phyloP scores from a whole-genome alignment of 2,329 filamentous ascomycete genomes.

The Neospermospora avenae region DNA sequence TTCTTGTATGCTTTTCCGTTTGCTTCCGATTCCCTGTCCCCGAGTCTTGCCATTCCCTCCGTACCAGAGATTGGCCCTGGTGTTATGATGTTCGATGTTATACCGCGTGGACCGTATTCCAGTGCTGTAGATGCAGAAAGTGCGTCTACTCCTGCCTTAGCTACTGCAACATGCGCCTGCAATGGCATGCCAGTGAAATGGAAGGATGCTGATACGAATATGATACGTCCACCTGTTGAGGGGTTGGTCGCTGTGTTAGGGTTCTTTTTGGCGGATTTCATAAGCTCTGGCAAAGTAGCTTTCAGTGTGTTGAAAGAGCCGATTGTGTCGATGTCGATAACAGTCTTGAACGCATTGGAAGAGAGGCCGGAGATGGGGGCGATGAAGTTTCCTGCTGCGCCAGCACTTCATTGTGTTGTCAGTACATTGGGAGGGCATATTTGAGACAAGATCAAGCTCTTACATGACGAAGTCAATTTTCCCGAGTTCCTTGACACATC shows the following conservation, averaged over 20 bases:
- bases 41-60: slow-evolving; percentile 70
- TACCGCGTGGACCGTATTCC: slow-evolving; percentile 83
- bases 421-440: too few species aligned
- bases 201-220: slow-evolving; percentile 87
- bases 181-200: slow-evolving; percentile 85
- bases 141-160: slow-evolving; percentile 88
- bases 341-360: slow-evolving; percentile 87
- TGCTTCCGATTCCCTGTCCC: slow-evolving; percentile 29
- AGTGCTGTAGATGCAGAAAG: slow-evolving; percentile 76
- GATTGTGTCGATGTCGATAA: slow-evolving; percentile 94
- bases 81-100: slow-evolving; percentile 85
- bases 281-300: slow-evolving; percentile 78
- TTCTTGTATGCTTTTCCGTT: slow-evolving; percentile 34
- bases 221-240: slow-evolving; percentile 70
- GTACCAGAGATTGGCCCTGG: slow-evolving; percentile 78
- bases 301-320: slow-evolving; percentile 95
- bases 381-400: slow-evolving; percentile 94
- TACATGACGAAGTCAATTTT: slow-evolving; percentile 91
- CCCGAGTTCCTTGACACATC: slow-evolving; percentile 78
- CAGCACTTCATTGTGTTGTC: slow-evolving; percentile 56
- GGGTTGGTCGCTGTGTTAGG: slow-evolving; percentile 58
- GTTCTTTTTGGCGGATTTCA: slow-evolving; percentile 63
- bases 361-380: slow-evolving; percentile 78
- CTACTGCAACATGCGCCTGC: slow-evolving; percentile 85
- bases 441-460: too few species aligned